Evolutionary conservation across 306 rosid genomes (phyloP), one percentile per base, ranked within the genome.

Genomic region (Vicia faba): DNA sequence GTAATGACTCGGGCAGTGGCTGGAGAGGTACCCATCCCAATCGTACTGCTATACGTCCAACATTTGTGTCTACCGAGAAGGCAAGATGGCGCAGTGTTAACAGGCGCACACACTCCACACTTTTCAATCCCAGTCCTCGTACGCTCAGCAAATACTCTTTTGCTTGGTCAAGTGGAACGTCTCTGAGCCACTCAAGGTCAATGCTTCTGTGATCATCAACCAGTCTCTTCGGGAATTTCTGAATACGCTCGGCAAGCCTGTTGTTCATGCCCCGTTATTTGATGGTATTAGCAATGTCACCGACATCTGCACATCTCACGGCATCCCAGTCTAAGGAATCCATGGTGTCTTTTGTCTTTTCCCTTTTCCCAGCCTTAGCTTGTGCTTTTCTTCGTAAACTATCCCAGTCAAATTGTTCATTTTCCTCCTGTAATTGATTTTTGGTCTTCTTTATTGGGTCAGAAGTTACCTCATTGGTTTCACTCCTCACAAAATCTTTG

Each of bases 271-370:
- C 99, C 11, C 99, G 85, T 75, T 95, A 97, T 80, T 83, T 95
- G 75, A 95, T 95, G 73, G 85, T 67, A 7, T 86, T 19, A 31
- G 99, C 90, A 73, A 95, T 85, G 45, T 82, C 95, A 33, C 43
- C 53, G 61, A 88, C 97, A 72, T 85, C 81, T 69, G 95, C 96
- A 72, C 87, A 66, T 85, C 97, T 85, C 75, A 95, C 78, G 25
- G 99, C 99, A 16, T 91, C 99, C 99, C 99, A 95, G 68, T 95
- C 97, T 74, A 95, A 67, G 28, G 97, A 86, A 84, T 95, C 96
- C 96, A 88, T 76, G 64, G 95, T 85, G 72, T 81, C 68, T 68
- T 68, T 69, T 50, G 85, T 84, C 71, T 64, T 85, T 50, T 88
- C 88, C 71, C 91, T 84, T 55, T 71, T 87, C 60, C 67, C 87